Conservation (phyloP, 148 eudicot genomes). For the Oxyria digyna region DNA sequence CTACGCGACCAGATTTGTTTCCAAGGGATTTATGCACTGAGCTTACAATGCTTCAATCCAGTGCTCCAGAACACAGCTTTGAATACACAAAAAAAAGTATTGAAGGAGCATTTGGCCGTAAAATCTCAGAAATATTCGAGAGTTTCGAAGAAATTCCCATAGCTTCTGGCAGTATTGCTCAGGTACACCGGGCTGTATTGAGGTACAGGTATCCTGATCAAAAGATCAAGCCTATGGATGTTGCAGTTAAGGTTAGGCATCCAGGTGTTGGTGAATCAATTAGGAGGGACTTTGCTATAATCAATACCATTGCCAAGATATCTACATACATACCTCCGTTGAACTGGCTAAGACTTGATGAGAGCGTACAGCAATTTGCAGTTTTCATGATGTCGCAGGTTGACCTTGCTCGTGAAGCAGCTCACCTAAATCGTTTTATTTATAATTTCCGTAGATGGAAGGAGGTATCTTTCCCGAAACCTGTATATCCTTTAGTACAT, state of each 20-base stretch:
- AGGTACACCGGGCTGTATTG: conserved; percentile 28
- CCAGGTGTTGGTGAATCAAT: conserved; percentile 36
- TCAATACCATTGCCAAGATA: conserved; percentile 23
- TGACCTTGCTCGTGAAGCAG: conserved; percentile 40
- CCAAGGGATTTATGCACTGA: conserved; percentile 27
- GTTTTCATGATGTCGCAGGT: conserved; percentile 42
- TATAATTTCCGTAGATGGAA: conserved; percentile 33
- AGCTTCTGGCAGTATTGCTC: conserved; percentile 42
- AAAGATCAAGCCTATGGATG: conserved; percentile 29
- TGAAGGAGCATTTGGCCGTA: conserved; percentile 31
- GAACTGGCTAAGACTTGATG: conserved; percentile 29
- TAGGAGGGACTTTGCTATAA: conserved; percentile 33
- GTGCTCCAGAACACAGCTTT: conserved; percentile 34
- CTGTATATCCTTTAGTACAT: conserved; percentile 34
- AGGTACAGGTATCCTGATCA: conserved; percentile 16
- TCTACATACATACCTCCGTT: conserved; percentile 26
- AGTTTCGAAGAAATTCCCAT: conserved; percentile 25
- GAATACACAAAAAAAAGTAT: conserved; percentile 18
- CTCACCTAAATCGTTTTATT: conserved; percentile 33
- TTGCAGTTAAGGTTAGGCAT: conserved; percentile 37
- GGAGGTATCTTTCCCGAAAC: conserved; percentile 35
- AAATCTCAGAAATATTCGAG: conserved; percentile 29
- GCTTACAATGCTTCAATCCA: conserved; percentile 28
- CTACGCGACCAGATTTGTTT: conserved; percentile 32
- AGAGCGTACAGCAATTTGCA: conserved; percentile 34